A percentile compares a stretch with the other conserved stretches of the same genome.
phyloP scores from a whole-genome alignment of 1,284 basidiomycete species.

The Athelia psychrophila region DNA sequence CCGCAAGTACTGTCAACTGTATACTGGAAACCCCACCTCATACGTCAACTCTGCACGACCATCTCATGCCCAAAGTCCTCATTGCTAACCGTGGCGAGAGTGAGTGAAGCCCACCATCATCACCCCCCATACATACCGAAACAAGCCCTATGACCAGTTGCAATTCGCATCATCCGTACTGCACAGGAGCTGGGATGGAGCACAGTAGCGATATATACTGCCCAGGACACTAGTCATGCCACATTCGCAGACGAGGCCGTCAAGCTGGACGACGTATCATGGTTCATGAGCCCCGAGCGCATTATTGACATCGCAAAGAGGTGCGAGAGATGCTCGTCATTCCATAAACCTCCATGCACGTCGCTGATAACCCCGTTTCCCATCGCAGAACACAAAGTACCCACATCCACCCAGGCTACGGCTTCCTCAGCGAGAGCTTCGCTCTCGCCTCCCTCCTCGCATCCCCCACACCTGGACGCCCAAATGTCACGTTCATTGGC shows the following conservation, averaged over 20 bases:
- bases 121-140: too few species aligned
- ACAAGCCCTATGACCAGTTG: constrained; percentile 22
- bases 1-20: too few species aligned
- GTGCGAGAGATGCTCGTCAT: constrained; percentile 45
- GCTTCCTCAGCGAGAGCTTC: constrained; percentile 67
- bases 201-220: constrained; percentile 55
- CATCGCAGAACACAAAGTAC: constrained; percentile 6
- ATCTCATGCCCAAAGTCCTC: constrained; percentile 24
- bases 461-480: constrained; percentile 22
- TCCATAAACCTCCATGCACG: too few species aligned
- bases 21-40: too few species aligned
- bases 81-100: constrained; percentile 40
- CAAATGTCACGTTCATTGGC: constrained; percentile 60
- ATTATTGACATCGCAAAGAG: constrained; percentile 33
- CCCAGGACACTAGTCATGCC: constrained; percentile 54
- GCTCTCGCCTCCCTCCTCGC: constrained; percentile 51
- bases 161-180: constrained; percentile 54
- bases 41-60: too few species aligned
- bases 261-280: constrained; percentile 24
- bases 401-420: constrained; percentile 58
- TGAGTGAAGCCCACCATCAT: too few species aligned
- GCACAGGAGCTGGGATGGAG: constrained; percentile 44
- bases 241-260: constrained; percentile 47
- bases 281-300: constrained; percentile 35
- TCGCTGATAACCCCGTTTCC: constrained; percentile 48